Conservation (phyloP, 176 grass and related monocot species). For the Bolboschoenus planiculmis region DNA sequence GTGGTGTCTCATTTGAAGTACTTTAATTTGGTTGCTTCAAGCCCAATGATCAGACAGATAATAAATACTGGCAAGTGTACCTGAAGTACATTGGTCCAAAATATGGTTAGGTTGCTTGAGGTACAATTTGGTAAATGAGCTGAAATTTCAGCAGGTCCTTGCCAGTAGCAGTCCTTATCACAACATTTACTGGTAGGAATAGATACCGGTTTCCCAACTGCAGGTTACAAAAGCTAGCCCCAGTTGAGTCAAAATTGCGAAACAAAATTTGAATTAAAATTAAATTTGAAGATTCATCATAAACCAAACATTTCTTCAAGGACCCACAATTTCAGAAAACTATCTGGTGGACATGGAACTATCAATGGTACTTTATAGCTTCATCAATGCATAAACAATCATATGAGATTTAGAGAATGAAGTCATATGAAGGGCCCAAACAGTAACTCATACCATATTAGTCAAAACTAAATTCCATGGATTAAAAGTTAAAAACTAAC, state of each 20-base stretch:
- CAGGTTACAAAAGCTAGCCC: not conserved
- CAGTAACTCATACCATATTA: not conserved
- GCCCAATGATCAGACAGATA: not conserved
- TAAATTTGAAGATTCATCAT: not conserved
- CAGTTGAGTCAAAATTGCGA: not conserved
- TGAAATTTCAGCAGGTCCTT: not conserved
- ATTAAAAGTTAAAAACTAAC: not conserved
- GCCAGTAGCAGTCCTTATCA: not conserved
- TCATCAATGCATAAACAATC: too few species aligned
- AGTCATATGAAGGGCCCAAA: too few species aligned
- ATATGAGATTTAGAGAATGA: too few species aligned
- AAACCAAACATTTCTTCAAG: not conserved
- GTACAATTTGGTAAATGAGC: too few species aligned
- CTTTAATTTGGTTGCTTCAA: not conserved
- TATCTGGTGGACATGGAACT: not conserved
- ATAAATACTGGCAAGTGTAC: not conserved
- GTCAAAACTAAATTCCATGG: not conserved
- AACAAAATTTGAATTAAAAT: not conserved
- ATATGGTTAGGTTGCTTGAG: not conserved
- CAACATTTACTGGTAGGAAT: not conserved
- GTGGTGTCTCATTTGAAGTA: too few species aligned
- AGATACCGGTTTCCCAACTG: not conserved
- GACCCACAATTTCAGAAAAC: not conserved
- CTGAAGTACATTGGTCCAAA: not conserved
- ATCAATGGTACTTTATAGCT: too few species aligned